Conservation (phyloP, 1,284 basidiomycete species). For the Hortiboletus rubellus region DNA sequence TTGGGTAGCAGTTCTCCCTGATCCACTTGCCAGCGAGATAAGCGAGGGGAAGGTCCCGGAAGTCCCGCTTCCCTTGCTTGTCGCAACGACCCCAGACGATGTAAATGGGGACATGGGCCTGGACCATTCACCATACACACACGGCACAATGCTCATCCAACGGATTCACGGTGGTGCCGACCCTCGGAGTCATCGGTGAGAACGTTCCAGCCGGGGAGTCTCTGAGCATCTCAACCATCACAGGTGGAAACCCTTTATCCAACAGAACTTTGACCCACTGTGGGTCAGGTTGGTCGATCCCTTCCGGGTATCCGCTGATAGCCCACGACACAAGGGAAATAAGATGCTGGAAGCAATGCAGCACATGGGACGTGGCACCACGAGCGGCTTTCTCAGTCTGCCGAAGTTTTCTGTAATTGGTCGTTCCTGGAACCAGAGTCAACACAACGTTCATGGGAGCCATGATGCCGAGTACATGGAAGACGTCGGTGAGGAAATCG, state of each 20-base stretch:
- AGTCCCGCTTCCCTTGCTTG: too few species aligned
- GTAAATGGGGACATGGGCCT: too few species aligned
- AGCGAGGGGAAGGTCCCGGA: too few species aligned
- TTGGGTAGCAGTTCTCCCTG: not conserved
- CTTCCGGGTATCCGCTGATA: not conserved
- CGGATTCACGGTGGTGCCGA: not conserved
- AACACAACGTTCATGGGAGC: conserved; percentile 5
- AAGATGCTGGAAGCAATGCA: conserved; percentile 3
- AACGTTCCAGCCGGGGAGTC: conserved; percentile 5
- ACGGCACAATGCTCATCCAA: not conserved
- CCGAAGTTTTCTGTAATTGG: not conserved
- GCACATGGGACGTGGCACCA: conserved; percentile 3
- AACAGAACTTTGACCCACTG: not conserved
- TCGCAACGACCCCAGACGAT: too few species aligned
- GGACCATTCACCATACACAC: not conserved
- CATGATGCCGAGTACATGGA: not conserved
- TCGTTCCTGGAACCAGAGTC: not conserved
- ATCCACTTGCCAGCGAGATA: too few species aligned
- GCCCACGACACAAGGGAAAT: conserved; percentile 5
- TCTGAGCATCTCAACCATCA: conserved; percentile 10
- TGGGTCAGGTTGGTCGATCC: not conserved
- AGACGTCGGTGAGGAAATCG: not conserved
- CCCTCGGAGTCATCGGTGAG: not conserved
- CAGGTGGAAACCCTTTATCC: conserved; percentile 3
- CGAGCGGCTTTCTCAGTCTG: not conserved